These are phyloP conservation scores for Annulohypoxylon stygium DNA, from an alignment of 495 filamentous ascomycete species.

Conservation along the genomic window DNA sequence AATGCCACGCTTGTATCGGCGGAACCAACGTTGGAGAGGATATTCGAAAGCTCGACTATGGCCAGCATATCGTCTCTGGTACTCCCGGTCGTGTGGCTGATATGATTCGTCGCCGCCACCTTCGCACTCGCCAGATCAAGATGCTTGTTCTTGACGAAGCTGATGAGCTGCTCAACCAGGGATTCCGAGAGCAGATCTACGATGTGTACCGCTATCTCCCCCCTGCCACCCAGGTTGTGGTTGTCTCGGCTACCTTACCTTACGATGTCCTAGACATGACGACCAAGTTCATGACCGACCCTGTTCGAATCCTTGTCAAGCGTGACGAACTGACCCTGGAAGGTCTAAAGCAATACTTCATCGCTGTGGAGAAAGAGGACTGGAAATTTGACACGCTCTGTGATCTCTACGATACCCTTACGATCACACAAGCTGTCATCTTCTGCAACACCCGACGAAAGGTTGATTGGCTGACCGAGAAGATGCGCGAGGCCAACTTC, in stretches of 20 bases:
- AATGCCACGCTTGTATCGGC: constrained; percentile 98
- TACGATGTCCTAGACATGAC: constrained; percentile 99
- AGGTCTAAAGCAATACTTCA: constrained; percentile 99
- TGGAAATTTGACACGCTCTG: constrained; percentile 99
- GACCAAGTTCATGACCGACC: constrained; percentile 99
- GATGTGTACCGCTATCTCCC: constrained; percentile 98
- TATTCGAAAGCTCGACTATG: constrained; percentile 95
- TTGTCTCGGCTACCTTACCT: constrained; percentile 95
- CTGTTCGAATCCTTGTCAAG: constrained; percentile 98
- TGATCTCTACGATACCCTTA: constrained; percentile 98
- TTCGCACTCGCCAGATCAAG: constrained; percentile 96
- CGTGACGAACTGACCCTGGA: constrained; percentile 98
- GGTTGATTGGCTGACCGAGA: constrained; percentile 99
- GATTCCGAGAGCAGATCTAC: constrained; percentile 99
- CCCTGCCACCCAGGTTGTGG: constrained; percentile 95
- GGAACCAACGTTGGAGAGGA: constrained; percentile 98
- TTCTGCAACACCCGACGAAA: constrained; percentile 99
- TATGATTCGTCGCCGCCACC: constrained; percentile 97
- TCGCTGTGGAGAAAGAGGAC: constrained; percentile 98
- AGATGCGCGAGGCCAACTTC: constrained; percentile 98
- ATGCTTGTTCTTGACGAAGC: constrained; percentile 99
- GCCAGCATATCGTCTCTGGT: constrained; percentile 95
- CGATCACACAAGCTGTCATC: constrained; percentile 99
- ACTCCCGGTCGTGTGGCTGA: constrained; percentile 96
- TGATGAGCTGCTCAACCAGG: constrained; percentile 89